Evolutionary conservation across 1,139 yeast genomes (phyloP), one percentile per base, ranked within the genome.

Genomic region (Casaregolazyma suthepensis): DNA sequence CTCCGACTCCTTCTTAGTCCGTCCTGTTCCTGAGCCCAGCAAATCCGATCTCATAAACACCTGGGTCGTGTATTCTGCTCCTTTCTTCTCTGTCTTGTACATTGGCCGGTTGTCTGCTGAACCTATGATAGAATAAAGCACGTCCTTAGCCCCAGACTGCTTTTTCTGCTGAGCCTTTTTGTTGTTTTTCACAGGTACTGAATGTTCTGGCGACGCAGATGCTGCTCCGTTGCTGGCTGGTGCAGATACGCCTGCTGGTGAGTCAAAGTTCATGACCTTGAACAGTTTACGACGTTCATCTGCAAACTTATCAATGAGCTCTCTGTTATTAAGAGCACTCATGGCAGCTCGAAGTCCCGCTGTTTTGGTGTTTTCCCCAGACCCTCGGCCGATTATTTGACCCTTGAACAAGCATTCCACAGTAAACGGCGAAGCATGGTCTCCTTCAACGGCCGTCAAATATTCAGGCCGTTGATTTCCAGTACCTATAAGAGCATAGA

Each of bases 281-380:
- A 90, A 91, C n/a, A 80, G 78, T 40, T 78, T 73, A 52, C 85
- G 77, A 58, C 96, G 73, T 43, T 76, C 60, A 52, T 75, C 74
- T 22, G 83, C 80, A 64, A 79, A 87, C 63, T 84, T 84, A 57
- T 85, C 91, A 50, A 90, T 74, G 40, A 80, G 57, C 1, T 73
- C 74, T 47, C 76, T 78, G 56, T 87, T 81, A n/a, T 72, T 71
- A 51, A 90, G 71, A 0, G 89, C 91, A 48, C 74, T 71, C 82
- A 79, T 80, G 0, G 95, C 96, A 0, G 94, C 93, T 52, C 82
- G 71, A n/a, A 79, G 66, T 1, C 91, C 87, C 0, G 95, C 95
- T 42, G 77, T 83, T 62, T 81, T 83, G 20, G 72, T 70, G 54
- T 76, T 81, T 0, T 75, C 71, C 1, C 83, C 94, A 6, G 71